Percentiles rank a stretch among this genome's conserved stretches.
These are phyloP conservation scores for Calvatia gigantea DNA, from an alignment of 768 basidiomycete species.

Conservation along the genomic window DNA sequence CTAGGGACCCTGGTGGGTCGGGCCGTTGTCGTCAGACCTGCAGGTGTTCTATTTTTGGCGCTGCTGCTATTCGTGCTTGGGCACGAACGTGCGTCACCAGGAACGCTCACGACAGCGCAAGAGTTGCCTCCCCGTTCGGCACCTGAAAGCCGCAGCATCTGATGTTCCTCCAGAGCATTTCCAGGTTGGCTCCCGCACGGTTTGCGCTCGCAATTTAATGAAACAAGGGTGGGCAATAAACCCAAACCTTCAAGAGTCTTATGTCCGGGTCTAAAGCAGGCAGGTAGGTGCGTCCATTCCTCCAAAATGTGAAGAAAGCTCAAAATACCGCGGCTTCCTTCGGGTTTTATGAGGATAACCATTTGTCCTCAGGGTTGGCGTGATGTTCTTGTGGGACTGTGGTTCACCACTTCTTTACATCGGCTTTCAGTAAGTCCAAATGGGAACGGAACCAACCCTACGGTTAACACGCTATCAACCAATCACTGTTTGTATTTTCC, in stretches of 20 bases:
- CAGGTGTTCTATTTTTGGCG: slow-evolving; percentile 3
- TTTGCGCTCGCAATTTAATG: too few species aligned
- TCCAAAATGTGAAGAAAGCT: too few species aligned
- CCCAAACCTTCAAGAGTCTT: too few species aligned
- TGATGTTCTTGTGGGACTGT: neutral
- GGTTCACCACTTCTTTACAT: neutral
- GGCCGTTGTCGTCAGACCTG: neutral
- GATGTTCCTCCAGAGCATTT: neutral
- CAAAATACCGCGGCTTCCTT: neutral
- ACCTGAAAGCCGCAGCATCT: neutral
- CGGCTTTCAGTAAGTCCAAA: neutral
- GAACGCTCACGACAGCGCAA: neutral
- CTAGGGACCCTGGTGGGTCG: neutral
- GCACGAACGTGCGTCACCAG: slow-evolving; percentile 4
- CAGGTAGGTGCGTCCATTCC: too few species aligned
- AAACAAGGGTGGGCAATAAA: too few species aligned
- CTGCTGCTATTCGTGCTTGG: neutral
- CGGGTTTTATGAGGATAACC: neutral
- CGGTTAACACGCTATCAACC: neutral
- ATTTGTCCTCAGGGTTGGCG: neutral
- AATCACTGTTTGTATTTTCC: slow-evolving; percentile 1
- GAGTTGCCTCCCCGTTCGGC: neutral
- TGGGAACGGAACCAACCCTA: neutral
- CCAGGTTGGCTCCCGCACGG: neutral
- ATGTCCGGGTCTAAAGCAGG: too few species aligned